Conservation (phyloP, 2,329 filamentous ascomycete genomes). For the Sarocladium oryzae region DNA sequence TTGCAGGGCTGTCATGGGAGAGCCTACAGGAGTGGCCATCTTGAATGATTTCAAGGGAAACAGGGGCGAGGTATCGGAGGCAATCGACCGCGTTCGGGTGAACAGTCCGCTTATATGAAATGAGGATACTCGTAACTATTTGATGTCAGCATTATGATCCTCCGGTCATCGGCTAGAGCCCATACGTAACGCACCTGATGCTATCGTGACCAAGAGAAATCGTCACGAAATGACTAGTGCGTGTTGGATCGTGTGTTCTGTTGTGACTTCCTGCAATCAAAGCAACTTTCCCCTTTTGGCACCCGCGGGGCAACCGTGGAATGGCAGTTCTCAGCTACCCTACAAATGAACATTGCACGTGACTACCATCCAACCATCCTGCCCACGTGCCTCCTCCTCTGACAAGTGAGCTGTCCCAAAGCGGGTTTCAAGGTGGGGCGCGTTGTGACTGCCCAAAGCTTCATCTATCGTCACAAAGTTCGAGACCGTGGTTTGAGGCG, state of each 20-base stretch:
- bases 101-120: neutral
- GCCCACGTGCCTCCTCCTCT: slow-evolving; percentile 9
- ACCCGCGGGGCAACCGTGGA: slow-evolving; percentile 20
- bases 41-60: slow-evolving; percentile 14
- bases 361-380: neutral
- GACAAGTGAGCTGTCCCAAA: slow-evolving; percentile 5
- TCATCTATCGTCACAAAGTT: slow-evolving; percentile 8
- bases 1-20: neutral
- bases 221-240: slow-evolving; percentile 3
- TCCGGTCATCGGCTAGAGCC: neutral
- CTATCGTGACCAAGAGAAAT: slow-evolving; percentile 3
- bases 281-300: slow-evolving; percentile 20
- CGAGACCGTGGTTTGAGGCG: neutral
- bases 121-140: neutral
- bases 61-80: neutral
- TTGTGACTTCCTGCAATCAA: slow-evolving; percentile 3
- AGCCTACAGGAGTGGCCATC: slow-evolving; percentile 32
- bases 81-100: neutral
- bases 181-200: slow-evolving; percentile 3
- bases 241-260: slow-evolving; percentile 6
- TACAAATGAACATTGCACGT: slow-evolving; percentile 10
- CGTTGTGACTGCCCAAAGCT: slow-evolving; percentile 2
- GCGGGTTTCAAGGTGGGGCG: slow-evolving; percentile 6
- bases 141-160: neutral
- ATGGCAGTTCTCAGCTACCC: slow-evolving; percentile 24